phyloP scores from a whole-genome alignment of 148 eudicot species.

The Dysphania ambrosioides region DNA sequence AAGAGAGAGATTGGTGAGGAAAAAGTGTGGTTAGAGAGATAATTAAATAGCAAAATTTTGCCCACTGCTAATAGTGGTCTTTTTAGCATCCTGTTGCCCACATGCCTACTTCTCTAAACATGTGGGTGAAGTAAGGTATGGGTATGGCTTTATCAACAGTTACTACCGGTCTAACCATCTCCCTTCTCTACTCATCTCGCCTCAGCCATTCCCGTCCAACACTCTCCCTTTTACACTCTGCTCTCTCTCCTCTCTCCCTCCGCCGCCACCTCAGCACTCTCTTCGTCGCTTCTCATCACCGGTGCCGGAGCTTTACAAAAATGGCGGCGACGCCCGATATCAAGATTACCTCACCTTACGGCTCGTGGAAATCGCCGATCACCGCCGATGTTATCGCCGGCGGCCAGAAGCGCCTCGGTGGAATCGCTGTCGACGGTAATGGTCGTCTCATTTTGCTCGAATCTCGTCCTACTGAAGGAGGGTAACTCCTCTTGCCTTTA shows the following conservation, averaged over 20 bases:
- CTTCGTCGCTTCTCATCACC: neutral
- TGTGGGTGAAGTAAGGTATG: no score
- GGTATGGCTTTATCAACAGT: slow-evolving; percentile 17
- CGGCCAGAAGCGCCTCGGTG: slow-evolving; percentile 70
- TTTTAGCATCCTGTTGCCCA: no score
- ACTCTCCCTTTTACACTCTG: slow-evolving; percentile 1
- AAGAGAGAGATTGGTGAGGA: no score
- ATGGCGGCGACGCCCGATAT: slow-evolving; percentile 27
- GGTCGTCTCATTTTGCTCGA: slow-evolving; percentile 84
- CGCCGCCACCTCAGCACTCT: neutral
- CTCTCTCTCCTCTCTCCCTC: neutral
- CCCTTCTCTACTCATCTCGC: neutral
- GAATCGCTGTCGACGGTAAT: slow-evolving; percentile 53
- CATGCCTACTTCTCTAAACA: no score
- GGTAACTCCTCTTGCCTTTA: slow-evolving; percentile 34
- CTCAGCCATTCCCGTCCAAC: slow-evolving; percentile 1
- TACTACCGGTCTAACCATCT: slow-evolving; percentile 10
- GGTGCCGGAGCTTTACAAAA: slow-evolving; percentile 4
- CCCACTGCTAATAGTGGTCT: no score
- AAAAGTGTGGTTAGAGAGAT: no score
- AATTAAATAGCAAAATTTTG: no score
- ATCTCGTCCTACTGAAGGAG: slow-evolving; percentile 77
- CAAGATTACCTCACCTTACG: slow-evolving; percentile 61
- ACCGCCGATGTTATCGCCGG: slow-evolving; percentile 76
- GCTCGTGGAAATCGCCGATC: slow-evolving; percentile 91